phyloP scores from a whole-genome alignment of 768 basidiomycete species.

The Ramaria sp. region DNA sequence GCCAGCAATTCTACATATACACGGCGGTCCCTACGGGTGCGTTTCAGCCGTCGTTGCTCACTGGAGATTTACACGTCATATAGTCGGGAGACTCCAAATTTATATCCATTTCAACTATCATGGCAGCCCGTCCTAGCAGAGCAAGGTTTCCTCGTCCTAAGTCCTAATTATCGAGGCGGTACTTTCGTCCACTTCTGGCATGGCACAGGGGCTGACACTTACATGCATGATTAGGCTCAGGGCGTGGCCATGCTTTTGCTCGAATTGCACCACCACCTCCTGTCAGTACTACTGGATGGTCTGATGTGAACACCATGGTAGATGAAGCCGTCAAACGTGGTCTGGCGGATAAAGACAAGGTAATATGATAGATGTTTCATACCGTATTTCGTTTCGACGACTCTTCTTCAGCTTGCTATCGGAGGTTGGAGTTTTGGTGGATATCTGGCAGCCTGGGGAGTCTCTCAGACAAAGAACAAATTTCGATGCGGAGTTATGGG shows the following conservation, averaged over 20 bases:
- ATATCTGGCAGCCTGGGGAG: constrained; percentile 10
- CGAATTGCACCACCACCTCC: background rate
- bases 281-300: constrained; percentile 10
- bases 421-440: constrained; percentile 12
- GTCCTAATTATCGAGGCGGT: constrained; percentile 12
- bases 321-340: constrained; percentile 9
- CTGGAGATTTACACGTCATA: background rate
- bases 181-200: background rate
- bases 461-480: constrained; percentile 10
- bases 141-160: constrained; percentile 6
- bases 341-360: constrained; percentile 3
- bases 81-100: constrained; percentile 7
- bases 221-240: constrained; percentile 1
- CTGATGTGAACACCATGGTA: constrained; percentile 8
- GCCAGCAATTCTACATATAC: constrained; percentile 9
- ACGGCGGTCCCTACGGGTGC: constrained; percentile 10
- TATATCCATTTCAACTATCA: background rate
- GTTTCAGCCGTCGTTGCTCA: background rate
- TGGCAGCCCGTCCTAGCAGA: background rate
- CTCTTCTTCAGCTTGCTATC: constrained; percentile 1
- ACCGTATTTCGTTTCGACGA: background rate
- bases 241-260: constrained; percentile 8
- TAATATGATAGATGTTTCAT: background rate
- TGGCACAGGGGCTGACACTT: background rate
- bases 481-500: constrained; percentile 10